phyloP scores from a whole-genome alignment of 768 basidiomycete genomes.

The Coprinellus aureogranulatus region DNA sequence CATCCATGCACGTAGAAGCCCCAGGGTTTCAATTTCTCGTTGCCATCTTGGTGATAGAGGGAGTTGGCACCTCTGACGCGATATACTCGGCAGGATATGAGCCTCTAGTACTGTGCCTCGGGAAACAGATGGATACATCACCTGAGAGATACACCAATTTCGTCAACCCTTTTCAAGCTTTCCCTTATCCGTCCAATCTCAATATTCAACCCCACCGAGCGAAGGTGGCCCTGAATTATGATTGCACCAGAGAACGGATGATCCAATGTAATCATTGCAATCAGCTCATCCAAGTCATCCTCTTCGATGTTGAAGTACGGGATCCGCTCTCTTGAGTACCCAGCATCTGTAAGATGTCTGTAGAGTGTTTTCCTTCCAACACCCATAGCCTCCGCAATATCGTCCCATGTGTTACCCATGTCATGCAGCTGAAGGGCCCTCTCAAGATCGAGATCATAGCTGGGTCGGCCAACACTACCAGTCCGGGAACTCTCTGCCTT shows the following conservation, averaged over 20 bases:
- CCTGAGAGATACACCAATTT: conserved; percentile 23
- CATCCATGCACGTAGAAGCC: conserved; percentile 34
- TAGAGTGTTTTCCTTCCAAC: conserved; percentile 17
- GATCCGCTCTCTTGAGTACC: conserved; percentile 10
- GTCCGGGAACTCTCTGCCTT: neutral
- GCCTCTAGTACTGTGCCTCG: too few species aligned
- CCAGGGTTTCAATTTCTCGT: conserved; percentile 36
- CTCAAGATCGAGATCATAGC: conserved; percentile 18
- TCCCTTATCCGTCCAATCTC: conserved; percentile 20
- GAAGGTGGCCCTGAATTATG: conserved; percentile 29
- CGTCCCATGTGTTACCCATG: conserved; percentile 23
- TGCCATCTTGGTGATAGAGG: conserved; percentile 35
- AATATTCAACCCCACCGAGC: conserved; percentile 21
- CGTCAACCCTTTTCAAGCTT: conserved; percentile 28
- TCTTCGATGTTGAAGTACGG: conserved; percentile 17
- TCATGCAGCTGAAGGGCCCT: conserved; percentile 20
- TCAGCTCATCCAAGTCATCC: conserved; percentile 18
- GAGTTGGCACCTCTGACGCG: conserved; percentile 27
- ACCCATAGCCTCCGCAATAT: conserved; percentile 21
- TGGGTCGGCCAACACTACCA: conserved; percentile 15
- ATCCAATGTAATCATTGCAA: conserved; percentile 14
- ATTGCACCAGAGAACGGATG: conserved; percentile 27
- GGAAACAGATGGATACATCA: conserved; percentile 10
- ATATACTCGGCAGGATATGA: conserved; percentile 21
- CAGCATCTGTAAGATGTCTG: conserved; percentile 15